These are phyloP conservation scores for Rubroboletus pulcherrimus DNA, from an alignment of 768 basidiomycete genomes.

Conservation along the genomic window DNA sequence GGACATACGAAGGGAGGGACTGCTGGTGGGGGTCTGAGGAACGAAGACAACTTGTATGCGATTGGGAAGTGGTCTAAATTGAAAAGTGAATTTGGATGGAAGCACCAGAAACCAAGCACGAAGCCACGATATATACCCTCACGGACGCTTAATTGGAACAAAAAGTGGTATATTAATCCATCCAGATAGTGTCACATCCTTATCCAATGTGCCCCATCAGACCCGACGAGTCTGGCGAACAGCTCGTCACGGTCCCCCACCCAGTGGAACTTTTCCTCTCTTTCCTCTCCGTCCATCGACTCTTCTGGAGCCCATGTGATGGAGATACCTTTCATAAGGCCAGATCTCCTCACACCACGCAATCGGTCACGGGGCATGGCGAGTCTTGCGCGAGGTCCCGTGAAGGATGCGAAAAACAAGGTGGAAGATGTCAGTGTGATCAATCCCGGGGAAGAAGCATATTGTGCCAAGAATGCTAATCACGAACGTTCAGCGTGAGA, in stretches of 20 bases:
- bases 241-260: constrained; percentile 61
- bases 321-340: constrained; percentile 49
- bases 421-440: constrained; percentile 50
- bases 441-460: constrained; percentile 50
- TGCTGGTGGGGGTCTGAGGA: not conserved
- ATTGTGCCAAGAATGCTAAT: constrained; percentile 60
- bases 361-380: constrained; percentile 44
- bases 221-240: constrained; percentile 59
- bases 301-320: constrained; percentile 40
- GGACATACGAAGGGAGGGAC: constrained; percentile 1
- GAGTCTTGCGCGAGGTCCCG: constrained; percentile 43
- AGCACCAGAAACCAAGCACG: constrained; percentile 18
- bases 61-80: not conserved
- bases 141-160: constrained; percentile 11
- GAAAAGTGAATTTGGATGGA: not conserved
- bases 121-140: constrained; percentile 11
- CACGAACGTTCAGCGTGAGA: not conserved
- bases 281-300: constrained; percentile 31
- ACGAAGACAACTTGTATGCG: constrained; percentile 7
- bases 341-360: constrained; percentile 55
- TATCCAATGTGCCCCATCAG: constrained; percentile 47
- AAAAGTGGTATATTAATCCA: constrained; percentile 9
- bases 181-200: constrained; percentile 33
- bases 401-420: constrained; percentile 54
- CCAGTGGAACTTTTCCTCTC: constrained; percentile 56